Base-by-base conservation (phyloP, 2,329 filamentous ascomycete genomes). In the Elsinoe necatrix region DNA sequence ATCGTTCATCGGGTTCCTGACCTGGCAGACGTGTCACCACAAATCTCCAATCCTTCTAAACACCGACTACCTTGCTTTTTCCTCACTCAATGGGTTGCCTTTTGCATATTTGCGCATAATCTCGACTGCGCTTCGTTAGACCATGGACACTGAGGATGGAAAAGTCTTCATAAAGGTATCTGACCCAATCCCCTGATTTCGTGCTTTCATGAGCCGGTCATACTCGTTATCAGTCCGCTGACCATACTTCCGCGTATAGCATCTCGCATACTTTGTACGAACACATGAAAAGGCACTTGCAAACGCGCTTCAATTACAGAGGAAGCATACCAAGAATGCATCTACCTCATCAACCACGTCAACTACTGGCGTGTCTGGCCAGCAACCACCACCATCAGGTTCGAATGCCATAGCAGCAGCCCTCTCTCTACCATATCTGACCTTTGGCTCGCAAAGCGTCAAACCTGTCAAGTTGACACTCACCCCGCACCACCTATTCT, bases 231-330 rank as follows among this genome's bases (percentile, higher is more conserved):
- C 48, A 25, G 48, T 16, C n/a, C 20, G 25, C 57, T 56, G 29
- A 59, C 52, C 25, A 9, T 21, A 8, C 14, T 25, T 39, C 56
- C 14, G 45, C 59, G 27, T n/a, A 54, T 71, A 96, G 92, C 93
- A 95, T 80, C 81, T 98, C 70, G 91, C 92, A 69, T 86, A 86
- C 74, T 97, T 95, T 74, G 90, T 98, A 73, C 89, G 91, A 61
- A 95, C 90, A 57, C 90, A 98, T 77, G 93, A 98, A 74, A 95
- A 95, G 75, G 92, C 91, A 35, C 82, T 98, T 61, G 93, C 93
- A 69, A 97, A 97, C 76, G 92, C 92, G 65, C 78, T 96, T 61
- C 92, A 96, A 72, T 80, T 95, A 65, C 85, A 86, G 70, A 83
- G 88, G 65, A 85, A 88, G 66, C 80, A 82, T 61, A 75, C 78